Base-by-base conservation (phyloP, 1,284 basidiomycete species). In the Laetiporus sulphureus region DNA sequence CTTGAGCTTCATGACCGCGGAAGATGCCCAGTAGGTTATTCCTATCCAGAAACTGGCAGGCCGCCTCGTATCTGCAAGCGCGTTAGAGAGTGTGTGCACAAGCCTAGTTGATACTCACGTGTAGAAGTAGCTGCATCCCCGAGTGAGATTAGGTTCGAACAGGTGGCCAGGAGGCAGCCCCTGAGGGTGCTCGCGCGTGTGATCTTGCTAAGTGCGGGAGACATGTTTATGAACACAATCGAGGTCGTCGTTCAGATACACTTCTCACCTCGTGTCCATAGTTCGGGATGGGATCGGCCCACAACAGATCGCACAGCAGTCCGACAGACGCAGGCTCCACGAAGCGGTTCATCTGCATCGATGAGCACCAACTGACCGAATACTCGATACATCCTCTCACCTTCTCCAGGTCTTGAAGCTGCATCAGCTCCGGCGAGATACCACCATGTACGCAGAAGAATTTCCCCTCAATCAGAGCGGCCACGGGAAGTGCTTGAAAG, bases 361-460 rank as follows among this genome's bases (percentile, higher is more conserved):
- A 32, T 37, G 19, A 47, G 20, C n/a, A 40, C 8, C 2, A 7
- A 16, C 21, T 32, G 15, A 3, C 18, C 2, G 2, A 11, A 1
- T 3, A 18, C 3, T 18, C 7, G 10, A 5, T 7, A 8, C 8
- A 16, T 2, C n/a, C n/a, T 16, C 81, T 47, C 49, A 90, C 89
- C n/a, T 65, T 64, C 32, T 79, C 69, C 23, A 98, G 60, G 62
- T 98, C 94, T 38, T 85, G 79, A 2, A 98, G 71, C 4, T 82
- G 86, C 52, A 83, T 71, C 3, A 99, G 75, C 54, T 91, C 83
- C 0, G 95, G 95, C 0, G 91, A 94, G 32, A 99, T 76, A 13
- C 96, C 95, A 6, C 96, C 95, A 57, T 99, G 96, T 5, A 99
- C 93, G 59, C 94, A 98, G 62, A 99, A 84, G 72, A 99, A 99